A percentile compares a stretch with the other conserved stretches of the same genome.
phyloP scores from a whole-genome alignment of 139 green algal genomes.

The Nannochloris sp. region DNA sequence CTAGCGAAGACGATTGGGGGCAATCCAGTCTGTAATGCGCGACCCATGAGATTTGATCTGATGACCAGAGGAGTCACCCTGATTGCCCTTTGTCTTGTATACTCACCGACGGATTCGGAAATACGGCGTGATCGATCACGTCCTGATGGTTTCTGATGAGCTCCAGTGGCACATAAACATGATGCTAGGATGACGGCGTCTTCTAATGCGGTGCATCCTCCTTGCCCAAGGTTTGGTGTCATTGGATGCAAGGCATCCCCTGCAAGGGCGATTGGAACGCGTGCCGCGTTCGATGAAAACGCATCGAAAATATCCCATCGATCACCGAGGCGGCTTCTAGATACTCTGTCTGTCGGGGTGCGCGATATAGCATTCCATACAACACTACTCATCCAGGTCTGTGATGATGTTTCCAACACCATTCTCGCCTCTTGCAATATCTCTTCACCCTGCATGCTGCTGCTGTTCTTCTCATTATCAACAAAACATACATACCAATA shows the following conservation, averaged over 20 bases:
- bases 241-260: slow-evolving; percentile 74
- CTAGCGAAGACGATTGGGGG: slow-evolving; percentile 29
- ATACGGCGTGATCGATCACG: slow-evolving; percentile 4
- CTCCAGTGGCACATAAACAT: slow-evolving; percentile 18
- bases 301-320: slow-evolving; percentile 25
- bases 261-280: slow-evolving; percentile 36
- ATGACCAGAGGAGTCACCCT: slow-evolving; percentile 36
- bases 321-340: slow-evolving; percentile 39
- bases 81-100: slow-evolving; percentile 32
- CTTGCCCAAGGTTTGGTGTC: slow-evolving; percentile 58
- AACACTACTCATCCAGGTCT: slow-evolving; percentile 40
- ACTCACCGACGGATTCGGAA: slow-evolving; percentile 29
- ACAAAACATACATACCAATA: slow-evolving; percentile 61
- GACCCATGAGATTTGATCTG: slow-evolving; percentile 36
- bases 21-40: slow-evolving; percentile 40
- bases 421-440: slow-evolving; percentile 29
- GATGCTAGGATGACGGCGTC: slow-evolving; percentile 54
- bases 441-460: slow-evolving; percentile 1
- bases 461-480: neutral
- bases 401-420: slow-evolving; percentile 12
- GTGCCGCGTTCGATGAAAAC: neutral
- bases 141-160: neutral
- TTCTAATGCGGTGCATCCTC: slow-evolving; percentile 61
- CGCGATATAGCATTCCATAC: slow-evolving; percentile 20
- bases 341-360: slow-evolving; percentile 33